These are phyloP conservation scores for Oidiodendron maius DNA, from an alignment of 495 filamentous ascomycete genomes.

Conservation along the genomic window DNA sequence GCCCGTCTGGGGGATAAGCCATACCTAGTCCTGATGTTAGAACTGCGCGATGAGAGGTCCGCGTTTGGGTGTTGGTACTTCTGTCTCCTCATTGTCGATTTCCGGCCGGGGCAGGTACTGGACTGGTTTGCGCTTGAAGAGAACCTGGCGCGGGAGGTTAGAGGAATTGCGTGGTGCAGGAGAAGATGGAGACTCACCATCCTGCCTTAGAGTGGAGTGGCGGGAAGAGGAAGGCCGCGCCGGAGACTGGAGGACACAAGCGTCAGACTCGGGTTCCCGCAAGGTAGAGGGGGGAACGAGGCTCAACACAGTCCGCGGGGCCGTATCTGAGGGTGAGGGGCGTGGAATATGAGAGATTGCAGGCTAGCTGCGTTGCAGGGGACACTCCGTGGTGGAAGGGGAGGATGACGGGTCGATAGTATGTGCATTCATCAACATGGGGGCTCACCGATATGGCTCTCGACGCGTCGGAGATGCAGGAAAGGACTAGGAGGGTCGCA, in stretches of 20 bases:
- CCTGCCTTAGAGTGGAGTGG: conserved; percentile 9
- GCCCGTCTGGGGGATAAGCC: conserved; percentile 82
- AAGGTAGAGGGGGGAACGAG: neutral
- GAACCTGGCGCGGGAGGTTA: no score
- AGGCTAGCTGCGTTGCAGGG: no score
- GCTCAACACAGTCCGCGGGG: conserved; percentile 1
- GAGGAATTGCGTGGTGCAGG: neutral
- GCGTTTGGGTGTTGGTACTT: conserved; percentile 57
- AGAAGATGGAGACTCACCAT: conserved; percentile 28
- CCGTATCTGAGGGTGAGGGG: no score
- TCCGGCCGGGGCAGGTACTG: conserved; percentile 68
- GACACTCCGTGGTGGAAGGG: conserved; percentile 5
- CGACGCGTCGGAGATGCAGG: conserved; percentile 18
- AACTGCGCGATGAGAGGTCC: no score
- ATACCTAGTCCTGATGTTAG: no score
- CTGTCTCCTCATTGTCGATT: conserved; percentile 72
- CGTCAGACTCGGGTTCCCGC: conserved; percentile 11
- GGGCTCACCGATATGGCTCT: conserved; percentile 17
- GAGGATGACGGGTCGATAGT: conserved; percentile 8
- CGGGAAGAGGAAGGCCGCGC: conserved; percentile 5
- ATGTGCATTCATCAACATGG: conserved; percentile 5
- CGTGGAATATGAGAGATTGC: no score
- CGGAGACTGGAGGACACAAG: conserved; percentile 12
- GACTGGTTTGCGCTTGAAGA: conserved; percentile 94
- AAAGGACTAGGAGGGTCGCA: conserved; percentile 10